These are phyloP conservation scores for Hippophae gyantsensis DNA, from an alignment of 306 rosid species.

Conservation along the genomic window DNA sequence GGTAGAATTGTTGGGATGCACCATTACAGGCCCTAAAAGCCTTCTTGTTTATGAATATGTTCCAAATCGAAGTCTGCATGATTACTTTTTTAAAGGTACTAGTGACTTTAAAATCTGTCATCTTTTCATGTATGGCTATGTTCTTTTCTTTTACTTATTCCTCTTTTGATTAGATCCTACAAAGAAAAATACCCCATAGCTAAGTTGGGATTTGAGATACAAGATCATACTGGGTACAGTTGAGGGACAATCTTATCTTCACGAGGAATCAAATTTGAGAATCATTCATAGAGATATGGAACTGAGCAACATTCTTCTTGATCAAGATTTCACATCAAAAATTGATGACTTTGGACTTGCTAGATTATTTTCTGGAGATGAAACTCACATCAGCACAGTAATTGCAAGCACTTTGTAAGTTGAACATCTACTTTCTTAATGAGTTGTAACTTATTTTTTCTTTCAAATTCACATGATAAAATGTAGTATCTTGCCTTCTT, in stretches of 20 bases:
- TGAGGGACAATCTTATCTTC: slow-evolving; percentile 60
- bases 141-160: no score
- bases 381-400: slow-evolving; percentile 37
- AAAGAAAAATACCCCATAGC: slow-evolving; percentile 11
- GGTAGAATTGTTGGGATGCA: no score
- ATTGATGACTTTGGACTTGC: slow-evolving; percentile 77
- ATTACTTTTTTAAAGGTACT: no score
- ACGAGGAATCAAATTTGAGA: slow-evolving; percentile 49
- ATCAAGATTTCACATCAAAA: slow-evolving; percentile 42
- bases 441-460: no score
- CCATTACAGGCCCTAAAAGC: no score
- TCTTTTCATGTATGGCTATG: no score
- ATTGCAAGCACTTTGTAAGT: slow-evolving; percentile 38
- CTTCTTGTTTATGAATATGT: no score
- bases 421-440: not conserved
- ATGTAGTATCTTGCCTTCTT: no score
- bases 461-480: no score
- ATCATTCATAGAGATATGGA: slow-evolving; percentile 64
- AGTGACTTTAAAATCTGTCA: no score
- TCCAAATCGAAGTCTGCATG: no score
- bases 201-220: slow-evolving; percentile 28
- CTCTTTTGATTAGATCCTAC: slow-evolving; percentile 8
- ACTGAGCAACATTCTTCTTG: slow-evolving; percentile 49
- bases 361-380: slow-evolving; percentile 39
- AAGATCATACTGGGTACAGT: slow-evolving; percentile 38